phyloP scores from a whole-genome alignment of 805 yeast genomes.

The Lachancea sp. region DNA sequence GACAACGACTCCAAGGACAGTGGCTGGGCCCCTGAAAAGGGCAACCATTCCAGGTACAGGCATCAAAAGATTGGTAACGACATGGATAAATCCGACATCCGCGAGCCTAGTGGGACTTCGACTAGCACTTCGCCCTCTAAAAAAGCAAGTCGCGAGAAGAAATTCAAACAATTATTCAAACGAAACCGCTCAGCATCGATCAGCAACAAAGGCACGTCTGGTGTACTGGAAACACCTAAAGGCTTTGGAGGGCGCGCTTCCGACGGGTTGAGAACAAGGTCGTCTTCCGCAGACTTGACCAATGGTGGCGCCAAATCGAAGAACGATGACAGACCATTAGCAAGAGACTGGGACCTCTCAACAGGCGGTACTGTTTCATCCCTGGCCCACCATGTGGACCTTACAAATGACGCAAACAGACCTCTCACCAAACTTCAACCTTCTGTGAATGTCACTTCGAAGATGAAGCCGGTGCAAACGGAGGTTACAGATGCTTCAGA shows the following conservation, averaged over 20 bases:
- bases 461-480: slow-evolving; percentile 3
- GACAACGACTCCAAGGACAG: slow-evolving; percentile 1
- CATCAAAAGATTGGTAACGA: slow-evolving; percentile 2
- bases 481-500: not conserved
- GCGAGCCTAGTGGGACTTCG: not conserved
- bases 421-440: slow-evolving; percentile 10
- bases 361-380: not conserved
- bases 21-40: slow-evolving; percentile 3
- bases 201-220: slow-evolving; percentile 2
- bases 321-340: slow-evolving; percentile 5
- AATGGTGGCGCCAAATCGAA: slow-evolving; percentile 2
- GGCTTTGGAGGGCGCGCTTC: slow-evolving; percentile 9
- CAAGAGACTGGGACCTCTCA: not conserved
- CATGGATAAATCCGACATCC: not conserved
- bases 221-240: slow-evolving; percentile 5
- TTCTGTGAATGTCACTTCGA: slow-evolving; percentile 11
- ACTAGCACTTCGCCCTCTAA: slow-evolving; percentile 2
- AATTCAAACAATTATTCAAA: slow-evolving; percentile 23
- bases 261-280: slow-evolving; percentile 8
- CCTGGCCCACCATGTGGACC: not conserved
- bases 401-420: too few species aligned
- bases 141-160: slow-evolving; percentile 19
- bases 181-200: slow-evolving; percentile 11
- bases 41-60: slow-evolving; percentile 10
- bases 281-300: slow-evolving; percentile 11